Conservation (phyloP, 2,329 filamentous ascomycete species). For the Colletotrichum musicola region DNA sequence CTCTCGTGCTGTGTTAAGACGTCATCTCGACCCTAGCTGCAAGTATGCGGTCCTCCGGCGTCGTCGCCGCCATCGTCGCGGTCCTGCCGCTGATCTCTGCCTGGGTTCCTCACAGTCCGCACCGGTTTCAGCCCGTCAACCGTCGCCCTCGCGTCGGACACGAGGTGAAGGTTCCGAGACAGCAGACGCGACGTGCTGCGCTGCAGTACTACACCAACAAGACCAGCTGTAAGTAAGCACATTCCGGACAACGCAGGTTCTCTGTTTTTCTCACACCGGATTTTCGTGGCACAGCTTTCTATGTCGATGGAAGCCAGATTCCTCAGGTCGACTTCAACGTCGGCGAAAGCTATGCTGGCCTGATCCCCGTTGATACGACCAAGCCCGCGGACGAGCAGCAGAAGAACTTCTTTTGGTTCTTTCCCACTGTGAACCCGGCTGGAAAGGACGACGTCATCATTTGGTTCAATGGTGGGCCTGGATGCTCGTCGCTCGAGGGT, state of each 20-base stretch:
- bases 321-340: conserved; percentile 79
- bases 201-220: conserved; percentile 30
- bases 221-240: conserved; percentile 15
- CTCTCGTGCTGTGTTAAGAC: not conserved
- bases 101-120: conserved; percentile 7
- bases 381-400: conserved; percentile 63
- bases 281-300: conserved; percentile 61
- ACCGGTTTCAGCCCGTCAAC: conserved; percentile 3
- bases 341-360: conserved; percentile 73
- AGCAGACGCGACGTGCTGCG: not conserved
- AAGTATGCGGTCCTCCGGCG: conserved; percentile 8
- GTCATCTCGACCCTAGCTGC: not conserved
- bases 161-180: not conserved
- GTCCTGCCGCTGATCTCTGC: conserved; percentile 10
- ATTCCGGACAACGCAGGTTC: too few species aligned
- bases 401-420: conserved; percentile 91
- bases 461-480: conserved; percentile 97
- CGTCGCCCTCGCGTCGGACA: not conserved
- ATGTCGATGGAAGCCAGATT: conserved; percentile 72
- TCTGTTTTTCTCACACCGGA: too few species aligned
- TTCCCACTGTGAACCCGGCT: conserved; percentile 93
- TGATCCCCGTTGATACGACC: conserved; percentile 67
- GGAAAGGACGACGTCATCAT: conserved; percentile 91
- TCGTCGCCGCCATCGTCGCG: not conserved
- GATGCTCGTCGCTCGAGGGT: conserved; percentile 97